A percentile compares a stretch with the other conserved stretches of the same genome.
Evolutionary conservation across 257 asterid species (phyloP).

Genomic region (Parsonsia alboflavescens): DNA sequence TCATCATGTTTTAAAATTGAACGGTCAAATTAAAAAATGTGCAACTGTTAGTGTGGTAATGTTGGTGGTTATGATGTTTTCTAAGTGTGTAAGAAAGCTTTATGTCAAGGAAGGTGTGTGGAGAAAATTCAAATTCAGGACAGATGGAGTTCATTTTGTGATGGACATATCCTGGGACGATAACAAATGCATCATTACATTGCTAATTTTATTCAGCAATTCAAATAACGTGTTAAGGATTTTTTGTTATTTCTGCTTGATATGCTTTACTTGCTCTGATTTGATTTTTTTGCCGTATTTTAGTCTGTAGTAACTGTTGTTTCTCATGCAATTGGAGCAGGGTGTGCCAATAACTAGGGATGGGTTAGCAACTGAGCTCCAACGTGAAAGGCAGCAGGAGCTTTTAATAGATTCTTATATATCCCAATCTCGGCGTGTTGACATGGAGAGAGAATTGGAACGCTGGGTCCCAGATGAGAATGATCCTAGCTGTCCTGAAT

Average conservation of each 20-base stretch:
- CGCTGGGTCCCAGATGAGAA: slow-evolving; percentile 90
- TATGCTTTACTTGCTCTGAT: background rate
- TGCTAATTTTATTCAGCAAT: background rate
- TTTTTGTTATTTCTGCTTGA: background rate
- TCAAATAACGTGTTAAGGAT: background rate
- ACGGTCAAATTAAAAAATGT: too few species aligned
- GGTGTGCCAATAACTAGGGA: slow-evolving; percentile 68
- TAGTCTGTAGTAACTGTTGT: background rate
- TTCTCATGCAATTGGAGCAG: slow-evolving; percentile 42
- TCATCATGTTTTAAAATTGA: too few species aligned
- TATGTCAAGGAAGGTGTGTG: background rate
- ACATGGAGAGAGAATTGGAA: slow-evolving; percentile 68
- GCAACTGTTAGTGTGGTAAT: too few species aligned
- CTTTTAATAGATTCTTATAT: slow-evolving; percentile 83
- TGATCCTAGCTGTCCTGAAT: slow-evolving; percentile 65
- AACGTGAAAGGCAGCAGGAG: slow-evolving; percentile 66
- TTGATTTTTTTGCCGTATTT: background rate
- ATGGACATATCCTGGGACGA: background rate
- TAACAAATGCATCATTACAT: background rate
- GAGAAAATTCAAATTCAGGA: background rate
- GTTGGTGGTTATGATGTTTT: too few species aligned
- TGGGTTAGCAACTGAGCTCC: slow-evolving; percentile 52
- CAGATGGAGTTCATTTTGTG: background rate
- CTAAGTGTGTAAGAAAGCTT: background rate
- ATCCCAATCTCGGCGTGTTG: slow-evolving; percentile 68